phyloP scores from a whole-genome alignment of 2,329 filamentous ascomycete genomes.

The Lasiodiplodia sp. region DNA sequence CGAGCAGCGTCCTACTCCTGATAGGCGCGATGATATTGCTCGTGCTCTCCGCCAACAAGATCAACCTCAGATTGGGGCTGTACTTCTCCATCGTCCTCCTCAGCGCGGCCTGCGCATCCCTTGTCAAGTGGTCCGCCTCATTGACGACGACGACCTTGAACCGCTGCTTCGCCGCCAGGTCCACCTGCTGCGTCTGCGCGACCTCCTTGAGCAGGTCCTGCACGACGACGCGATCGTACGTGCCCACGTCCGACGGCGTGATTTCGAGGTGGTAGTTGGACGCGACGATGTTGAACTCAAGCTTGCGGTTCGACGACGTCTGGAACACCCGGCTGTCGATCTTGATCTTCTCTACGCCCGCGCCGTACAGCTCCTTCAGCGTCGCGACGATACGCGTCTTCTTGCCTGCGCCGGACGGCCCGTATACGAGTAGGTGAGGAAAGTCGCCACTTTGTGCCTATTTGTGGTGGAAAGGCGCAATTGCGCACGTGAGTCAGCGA shows the following conservation, averaged over 20 bases:
- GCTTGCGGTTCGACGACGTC: slow-evolving; percentile 92
- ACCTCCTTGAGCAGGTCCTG: slow-evolving; percentile 97
- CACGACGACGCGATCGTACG: slow-evolving; percentile 93
- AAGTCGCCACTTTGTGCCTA: slow-evolving; percentile 97
- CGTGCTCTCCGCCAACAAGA: slow-evolving; percentile 92
- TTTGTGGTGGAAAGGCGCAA: slow-evolving; percentile 25
- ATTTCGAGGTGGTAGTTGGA: slow-evolving; percentile 99
- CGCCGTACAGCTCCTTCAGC: slow-evolving; percentile 91
- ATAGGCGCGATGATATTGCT: slow-evolving; percentile 99
- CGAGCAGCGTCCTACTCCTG: slow-evolving; percentile 85
- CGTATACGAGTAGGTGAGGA: slow-evolving; percentile 95
- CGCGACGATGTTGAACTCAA: slow-evolving; percentile 98
- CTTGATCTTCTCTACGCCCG: slow-evolving; percentile 99
- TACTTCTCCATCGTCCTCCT: slow-evolving; percentile 99
- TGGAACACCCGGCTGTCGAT: slow-evolving; percentile 98
- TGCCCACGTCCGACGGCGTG: slow-evolving; percentile 94
- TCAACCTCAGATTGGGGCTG: slow-evolving; percentile 90
- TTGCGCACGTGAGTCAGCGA: slow-evolving; percentile 20
- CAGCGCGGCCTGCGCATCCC: slow-evolving; percentile 94
- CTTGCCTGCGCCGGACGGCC: slow-evolving; percentile 94
- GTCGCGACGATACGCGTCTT: slow-evolving; percentile 97
- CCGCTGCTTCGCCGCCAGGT: slow-evolving; percentile 83
- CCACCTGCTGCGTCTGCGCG: slow-evolving; percentile 98
- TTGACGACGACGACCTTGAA: slow-evolving; percentile 99
- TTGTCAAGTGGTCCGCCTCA: slow-evolving; percentile 91